These are phyloP conservation scores for Collybiopsis luxurians DNA, from an alignment of 768 basidiomycete genomes.

Conservation along the genomic window DNA sequence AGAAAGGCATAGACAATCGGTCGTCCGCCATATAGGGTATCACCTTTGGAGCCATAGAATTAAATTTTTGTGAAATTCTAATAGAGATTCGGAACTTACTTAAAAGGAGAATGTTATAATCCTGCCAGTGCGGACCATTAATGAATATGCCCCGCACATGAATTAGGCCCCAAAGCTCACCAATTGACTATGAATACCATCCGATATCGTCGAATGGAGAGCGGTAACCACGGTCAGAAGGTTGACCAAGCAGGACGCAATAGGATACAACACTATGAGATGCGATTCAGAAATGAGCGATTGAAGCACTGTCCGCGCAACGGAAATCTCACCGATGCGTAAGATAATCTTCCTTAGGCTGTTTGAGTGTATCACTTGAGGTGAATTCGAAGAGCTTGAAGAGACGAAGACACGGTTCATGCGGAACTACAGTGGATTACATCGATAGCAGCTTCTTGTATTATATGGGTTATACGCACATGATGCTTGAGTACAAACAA, in stretches of 20 bases:
- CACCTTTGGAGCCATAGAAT: conserved; percentile 7
- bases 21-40: conserved; percentile 18
- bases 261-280: too few relatives aligned
- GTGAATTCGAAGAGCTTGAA: background rate
- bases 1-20: conserved; percentile 14
- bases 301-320: too few relatives aligned
- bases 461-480: conserved; percentile 13
- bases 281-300: too few relatives aligned
- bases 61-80: background rate
- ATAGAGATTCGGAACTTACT: background rate
- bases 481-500: conserved; percentile 16
- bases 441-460: background rate
- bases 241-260: conserved; percentile 15
- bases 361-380: conserved; percentile 8
- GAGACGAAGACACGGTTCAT: conserved; percentile 1
- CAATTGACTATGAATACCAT: conserved; percentile 15
- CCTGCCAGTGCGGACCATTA: background rate
- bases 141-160: background rate
- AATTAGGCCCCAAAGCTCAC: conserved; percentile 10
- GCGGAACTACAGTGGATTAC: background rate
- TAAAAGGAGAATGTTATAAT: conserved; percentile 10
- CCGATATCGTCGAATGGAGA: conserved; percentile 12
- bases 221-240: conserved; percentile 13
- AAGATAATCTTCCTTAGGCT: conserved; percentile 14
- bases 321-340: conserved; percentile 15